Percentiles rank a stretch among this genome's conserved stretches.
Conservation (phyloP, 768 basidiomycete genomes). For the Russula foetens region DNA sequence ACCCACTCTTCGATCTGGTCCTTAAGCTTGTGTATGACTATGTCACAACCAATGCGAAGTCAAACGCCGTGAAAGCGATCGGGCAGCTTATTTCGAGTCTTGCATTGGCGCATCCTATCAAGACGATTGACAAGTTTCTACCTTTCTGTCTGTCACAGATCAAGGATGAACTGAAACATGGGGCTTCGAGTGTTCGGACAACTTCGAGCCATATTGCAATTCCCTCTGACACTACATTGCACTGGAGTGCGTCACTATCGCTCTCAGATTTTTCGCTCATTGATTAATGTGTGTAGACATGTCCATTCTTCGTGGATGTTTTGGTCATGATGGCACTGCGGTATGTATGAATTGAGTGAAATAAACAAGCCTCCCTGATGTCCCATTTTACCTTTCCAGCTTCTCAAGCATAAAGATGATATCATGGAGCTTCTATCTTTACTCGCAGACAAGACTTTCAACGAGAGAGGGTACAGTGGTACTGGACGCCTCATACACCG, state of each 20-base stretch:
- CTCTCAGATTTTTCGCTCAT: conserved; percentile 2
- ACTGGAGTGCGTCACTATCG: conserved; percentile 69
- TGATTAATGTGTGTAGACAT: conserved; percentile 45
- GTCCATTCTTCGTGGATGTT: conserved; percentile 72
- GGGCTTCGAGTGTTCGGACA: conserved; percentile 79
- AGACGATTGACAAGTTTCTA: conserved; percentile 73
- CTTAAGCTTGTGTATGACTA: conserved; percentile 82
- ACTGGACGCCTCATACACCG: conserved; percentile 72
- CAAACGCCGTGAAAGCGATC: conserved; percentile 86
- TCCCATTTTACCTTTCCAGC: conserved; percentile 30
- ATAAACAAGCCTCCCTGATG: conserved; percentile 2
- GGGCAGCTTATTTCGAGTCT: conserved; percentile 83
- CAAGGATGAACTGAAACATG: conserved; percentile 78
- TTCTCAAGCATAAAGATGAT: conserved; percentile 59
- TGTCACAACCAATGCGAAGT: conserved; percentile 80
- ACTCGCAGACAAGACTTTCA: conserved; percentile 73
- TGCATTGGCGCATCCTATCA: conserved; percentile 66
- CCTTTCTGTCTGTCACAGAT: conserved; percentile 71
- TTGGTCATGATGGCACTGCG: conserved; percentile 61
- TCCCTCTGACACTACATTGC: conserved; percentile 81
- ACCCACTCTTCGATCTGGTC: conserved; percentile 74
- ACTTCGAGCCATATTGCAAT: conserved; percentile 67
- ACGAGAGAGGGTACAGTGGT: conserved; percentile 81
- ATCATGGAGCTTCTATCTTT: conserved; percentile 55
- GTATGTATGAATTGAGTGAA: conserved; percentile 33